These are phyloP conservation scores for Brasenia schreberi DNA, from an alignment of 164 flowering plant genomes.

Conservation along the genomic window DNA sequence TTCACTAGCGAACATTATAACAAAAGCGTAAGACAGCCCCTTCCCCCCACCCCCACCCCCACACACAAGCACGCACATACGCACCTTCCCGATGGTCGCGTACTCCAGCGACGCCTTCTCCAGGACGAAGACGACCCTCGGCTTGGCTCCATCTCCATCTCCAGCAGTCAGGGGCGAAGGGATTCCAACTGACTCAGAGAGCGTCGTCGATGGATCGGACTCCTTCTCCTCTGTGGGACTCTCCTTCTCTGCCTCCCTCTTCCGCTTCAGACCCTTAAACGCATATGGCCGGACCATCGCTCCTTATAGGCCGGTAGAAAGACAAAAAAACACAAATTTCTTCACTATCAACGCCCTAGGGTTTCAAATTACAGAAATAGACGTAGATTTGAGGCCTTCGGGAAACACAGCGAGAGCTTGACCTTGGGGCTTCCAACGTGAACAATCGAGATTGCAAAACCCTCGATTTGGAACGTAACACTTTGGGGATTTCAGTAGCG, in stretches of 20 bases:
- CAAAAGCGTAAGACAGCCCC: too few species aligned
- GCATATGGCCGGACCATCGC: constrained; percentile 27
- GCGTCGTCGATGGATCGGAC: neutral
- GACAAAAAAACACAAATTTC: neutral
- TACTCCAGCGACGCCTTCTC: constrained; percentile 82
- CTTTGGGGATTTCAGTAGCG: too few species aligned
- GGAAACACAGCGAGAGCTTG: neutral
- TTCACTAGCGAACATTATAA: too few species aligned
- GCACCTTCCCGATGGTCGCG: constrained; percentile 86
- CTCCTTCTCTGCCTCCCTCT: constrained; percentile 16
- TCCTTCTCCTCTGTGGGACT: constrained; percentile 10
- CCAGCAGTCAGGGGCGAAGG: constrained; percentile 50
- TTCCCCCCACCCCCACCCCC: too few species aligned
- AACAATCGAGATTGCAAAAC: too few species aligned
- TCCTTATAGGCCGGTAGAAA: neutral
- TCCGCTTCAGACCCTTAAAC: constrained; percentile 42
- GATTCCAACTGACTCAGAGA: constrained; percentile 3
- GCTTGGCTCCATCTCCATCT: constrained; percentile 14
- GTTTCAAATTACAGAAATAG: neutral
- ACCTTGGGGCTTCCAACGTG: neutral
- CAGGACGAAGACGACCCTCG: constrained; percentile 58
- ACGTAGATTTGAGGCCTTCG: neutral
- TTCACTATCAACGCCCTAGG: neutral
- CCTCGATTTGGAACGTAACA: too few species aligned
- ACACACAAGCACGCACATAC: neutral